Evolutionary conservation across 257 asterid genomes (phyloP), one percentile per base, ranked within the genome.

Genomic region (Solanum sejunctum): DNA sequence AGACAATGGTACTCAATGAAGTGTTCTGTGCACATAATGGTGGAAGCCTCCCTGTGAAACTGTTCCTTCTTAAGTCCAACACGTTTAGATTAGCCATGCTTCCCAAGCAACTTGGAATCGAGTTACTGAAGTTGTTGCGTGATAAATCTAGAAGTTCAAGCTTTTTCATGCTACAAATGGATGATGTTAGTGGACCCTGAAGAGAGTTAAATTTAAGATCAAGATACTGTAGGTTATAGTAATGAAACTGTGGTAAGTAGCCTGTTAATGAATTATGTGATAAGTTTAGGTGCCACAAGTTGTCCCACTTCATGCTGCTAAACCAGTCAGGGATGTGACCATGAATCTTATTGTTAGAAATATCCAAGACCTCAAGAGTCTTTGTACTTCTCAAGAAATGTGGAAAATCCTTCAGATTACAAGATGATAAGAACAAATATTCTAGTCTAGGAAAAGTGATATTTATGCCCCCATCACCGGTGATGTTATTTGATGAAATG

Each of bases 151-250:
- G 4, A 78, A 78, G 6, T 0, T 0, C 6, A 78, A 78, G 83
- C 3, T 4, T 6, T 0, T 2, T 26, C 66, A n/a, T 8, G 47
- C 51, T 52, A 18, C 64, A 78, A 18, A 78, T 52, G 16, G 43
- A 23, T 15, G 15, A 78, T 10, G 45, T 1, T 78, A 85, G 23
- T 56, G 63, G 23, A 8, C 63, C 23, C 11, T 18, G 63, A 56
- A 56, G 1, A 23, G 0, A 56, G 12, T 56, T 56, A 56, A 56
- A 56, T 18, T 56, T 56, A 7, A 56, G 63, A 56, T 56, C 23
- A 56, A 56, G 63, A 56, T 8, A 56, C 2, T 0, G 0, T 56
- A 56, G 12, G 0, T 18, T 17, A 56, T 56, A 0, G 23, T 3
- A 56, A 56, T 0, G 21, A 8, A 56, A 56, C 20, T 56, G 63